A percentile compares a stretch with the other conserved stretches of the same genome.
phyloP scores from a whole-genome alignment of 2,329 filamentous ascomycete genomes.

The Zalaria obscura region DNA sequence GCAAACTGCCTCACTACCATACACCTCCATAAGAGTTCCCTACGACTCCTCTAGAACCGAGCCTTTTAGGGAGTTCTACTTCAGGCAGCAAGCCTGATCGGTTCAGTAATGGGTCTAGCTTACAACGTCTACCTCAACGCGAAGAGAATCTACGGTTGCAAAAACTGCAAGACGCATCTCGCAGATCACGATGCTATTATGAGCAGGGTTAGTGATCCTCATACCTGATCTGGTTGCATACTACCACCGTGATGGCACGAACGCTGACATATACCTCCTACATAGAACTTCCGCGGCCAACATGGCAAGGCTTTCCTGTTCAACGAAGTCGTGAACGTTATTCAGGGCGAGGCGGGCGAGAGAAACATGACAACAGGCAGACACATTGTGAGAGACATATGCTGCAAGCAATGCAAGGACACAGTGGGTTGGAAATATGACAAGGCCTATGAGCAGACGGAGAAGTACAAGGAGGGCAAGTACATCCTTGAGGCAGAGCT shows the following conservation, averaged over 20 bases:
- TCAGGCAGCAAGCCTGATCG: no score
- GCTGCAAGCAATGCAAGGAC: slow-evolving; percentile 79
- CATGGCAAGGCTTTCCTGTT: slow-evolving; percentile 98
- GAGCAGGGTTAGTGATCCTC: slow-evolving; percentile 52
- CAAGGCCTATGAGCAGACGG: slow-evolving; percentile 77
- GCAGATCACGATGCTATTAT: slow-evolving; percentile 94
- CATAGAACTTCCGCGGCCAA: slow-evolving; percentile 90
- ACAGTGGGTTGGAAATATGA: slow-evolving; percentile 98
- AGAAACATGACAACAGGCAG: slow-evolving; percentile 96
- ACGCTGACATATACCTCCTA: background rate
- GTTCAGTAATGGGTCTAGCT: slow-evolving; percentile 7
- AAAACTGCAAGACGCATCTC: slow-evolving; percentile 88
- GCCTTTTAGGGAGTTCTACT: no score
- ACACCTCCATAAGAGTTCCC: no score
- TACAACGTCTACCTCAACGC: slow-evolving; percentile 12
- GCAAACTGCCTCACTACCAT: no score
- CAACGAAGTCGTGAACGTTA: slow-evolving; percentile 84
- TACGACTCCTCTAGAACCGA: no score
- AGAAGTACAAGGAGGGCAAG: slow-evolving; percentile 99
- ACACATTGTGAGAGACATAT: slow-evolving; percentile 87
- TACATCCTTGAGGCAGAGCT: slow-evolving; percentile 91
- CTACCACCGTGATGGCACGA: no score
- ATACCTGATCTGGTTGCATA: no score
- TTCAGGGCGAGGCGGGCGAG: slow-evolving; percentile 70
- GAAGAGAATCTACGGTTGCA: slow-evolving; percentile 26